Conservation (phyloP, 2,329 filamentous ascomycete species). For the Colletotrichum sp. region DNA sequence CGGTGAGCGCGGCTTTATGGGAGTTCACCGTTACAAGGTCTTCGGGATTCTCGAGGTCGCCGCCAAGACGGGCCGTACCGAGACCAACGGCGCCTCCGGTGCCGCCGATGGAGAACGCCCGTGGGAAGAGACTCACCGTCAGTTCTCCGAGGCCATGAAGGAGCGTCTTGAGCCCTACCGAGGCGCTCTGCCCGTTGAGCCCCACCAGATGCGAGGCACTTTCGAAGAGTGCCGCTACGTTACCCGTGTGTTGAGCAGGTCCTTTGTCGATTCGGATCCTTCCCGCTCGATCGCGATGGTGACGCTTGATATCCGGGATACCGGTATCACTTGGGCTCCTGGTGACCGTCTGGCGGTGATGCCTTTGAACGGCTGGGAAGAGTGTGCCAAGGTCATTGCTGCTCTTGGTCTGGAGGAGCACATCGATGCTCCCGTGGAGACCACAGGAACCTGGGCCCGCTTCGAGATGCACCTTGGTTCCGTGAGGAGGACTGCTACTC, state of each 20-base stretch:
- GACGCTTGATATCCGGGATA: constrained; percentile 56
- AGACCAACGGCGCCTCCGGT: constrained; percentile 57
- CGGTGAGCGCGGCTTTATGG: constrained; percentile 61
- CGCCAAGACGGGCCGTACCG: constrained; percentile 56
- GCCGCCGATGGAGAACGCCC: constrained; percentile 44
- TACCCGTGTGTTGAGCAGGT: constrained; percentile 46
- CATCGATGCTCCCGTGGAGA: constrained; percentile 43
- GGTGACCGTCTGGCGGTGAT: constrained; percentile 59
- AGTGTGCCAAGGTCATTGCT: constrained; percentile 58
- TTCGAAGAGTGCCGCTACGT: constrained; percentile 60
- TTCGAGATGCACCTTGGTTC: constrained; percentile 52
- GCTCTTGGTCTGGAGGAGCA: constrained; percentile 54
- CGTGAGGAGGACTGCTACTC: constrained; percentile 31
- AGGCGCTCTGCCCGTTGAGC: constrained; percentile 49
- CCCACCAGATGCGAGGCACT: constrained; percentile 58
- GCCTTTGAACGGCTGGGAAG: constrained; percentile 59
- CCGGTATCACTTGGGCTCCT: constrained; percentile 57
- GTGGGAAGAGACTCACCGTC: constrained; percentile 55
- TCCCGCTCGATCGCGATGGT: constrained; percentile 52
- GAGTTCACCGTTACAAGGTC: constrained; percentile 60
- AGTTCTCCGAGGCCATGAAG: constrained; percentile 60
- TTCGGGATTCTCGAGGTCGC: constrained; percentile 62
- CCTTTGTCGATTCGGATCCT: constrained; percentile 50
- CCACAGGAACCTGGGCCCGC: constrained; percentile 47
- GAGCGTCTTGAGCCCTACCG: constrained; percentile 56